Base-by-base conservation (phyloP, 257 asterid species). In the Solanum pinnatisectum region DNA sequence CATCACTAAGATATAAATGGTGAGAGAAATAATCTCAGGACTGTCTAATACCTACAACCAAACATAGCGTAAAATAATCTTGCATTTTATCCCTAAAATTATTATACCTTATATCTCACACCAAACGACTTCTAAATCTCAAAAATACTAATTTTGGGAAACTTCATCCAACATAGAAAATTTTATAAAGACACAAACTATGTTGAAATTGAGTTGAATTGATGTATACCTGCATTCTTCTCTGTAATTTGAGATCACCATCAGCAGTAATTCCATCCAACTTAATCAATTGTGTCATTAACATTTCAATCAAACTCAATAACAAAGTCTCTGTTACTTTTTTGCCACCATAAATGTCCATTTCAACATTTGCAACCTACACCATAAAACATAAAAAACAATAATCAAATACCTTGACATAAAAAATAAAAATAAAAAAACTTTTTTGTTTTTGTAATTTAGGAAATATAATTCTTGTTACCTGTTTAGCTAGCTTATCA, bases 221-320 rank as follows among this genome's bases (percentile, higher is more conserved):
- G 4, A 81, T 46, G 68, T 16, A 11, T 90, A 97, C 99, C 98
- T 95, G 98, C 96, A 93, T 93, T 90, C 98, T 95, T 90, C 99
- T 94, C 72, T 96, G 98, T 44, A 92, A 52, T 85, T 97, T 97
- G 13, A 94, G 93, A 90, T 97, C 98, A 91, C 99, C 99, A 91
- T 94, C 97, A 88, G 98, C 99, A 89, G 90, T 88, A 87, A 97
- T 94, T 25, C 90, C 98, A 90, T 97, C 99, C 88, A 97, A 90
- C 81, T 96, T 96, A 27, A 97, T 96, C 73, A 96, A 92, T 87
- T 97, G 95, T 83, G 93, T 95, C 99, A 97, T 97, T 88, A 96
- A 84, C 88, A 92, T 63, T 90, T 97, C 99, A 89, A 91, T 95
- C 91, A 96, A 82, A 89, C 90, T 93, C 93, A 92, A 89, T 33